These are phyloP conservation scores for Prorocentrum cordatum DNA, from an alignment of 169 alveolate genomes.

Conservation along the genomic window DNA sequence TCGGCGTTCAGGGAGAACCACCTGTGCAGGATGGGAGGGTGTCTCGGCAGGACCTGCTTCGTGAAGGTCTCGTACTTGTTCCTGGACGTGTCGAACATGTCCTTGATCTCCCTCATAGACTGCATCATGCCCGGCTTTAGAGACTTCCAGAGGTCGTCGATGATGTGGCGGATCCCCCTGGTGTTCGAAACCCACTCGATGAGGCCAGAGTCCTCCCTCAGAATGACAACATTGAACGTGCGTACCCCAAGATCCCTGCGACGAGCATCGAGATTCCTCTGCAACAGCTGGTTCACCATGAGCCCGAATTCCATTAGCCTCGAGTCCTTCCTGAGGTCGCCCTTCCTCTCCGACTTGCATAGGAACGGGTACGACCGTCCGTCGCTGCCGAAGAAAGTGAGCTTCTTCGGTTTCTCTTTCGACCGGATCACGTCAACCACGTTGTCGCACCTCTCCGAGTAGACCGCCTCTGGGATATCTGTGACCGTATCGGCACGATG, in stretches of 20 bases:
- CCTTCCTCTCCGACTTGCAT: constrained; percentile 46
- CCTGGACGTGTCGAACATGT: constrained; percentile 1
- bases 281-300: constrained; percentile 45
- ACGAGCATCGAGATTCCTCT: constrained; percentile 16
- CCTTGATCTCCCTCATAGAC: constrained; percentile 12
- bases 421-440: neutral
- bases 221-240: constrained; percentile 8
- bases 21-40: constrained; percentile 29
- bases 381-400: constrained; percentile 38
- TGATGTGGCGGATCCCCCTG: neutral
- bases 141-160: neutral
- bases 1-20: constrained; percentile 24
- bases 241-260: neutral
- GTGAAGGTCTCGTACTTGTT: constrained; percentile 30
- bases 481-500: too few relatives aligned
- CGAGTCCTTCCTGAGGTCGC: constrained; percentile 49
- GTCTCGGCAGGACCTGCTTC: constrained; percentile 15
- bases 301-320: constrained; percentile 39
- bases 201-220: constrained; percentile 23
- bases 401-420: constrained; percentile 27
- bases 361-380: constrained; percentile 50
- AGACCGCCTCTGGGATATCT: too few relatives aligned
- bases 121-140: neutral
- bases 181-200: constrained; percentile 57
- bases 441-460: too few relatives aligned